A percentile compares a stretch with the other conserved stretches of the same genome.
These are phyloP conservation scores for Powellomyces hirtus DNA, from an alignment of 192 early-diverging fungal genomes.

Conservation along the genomic window DNA sequence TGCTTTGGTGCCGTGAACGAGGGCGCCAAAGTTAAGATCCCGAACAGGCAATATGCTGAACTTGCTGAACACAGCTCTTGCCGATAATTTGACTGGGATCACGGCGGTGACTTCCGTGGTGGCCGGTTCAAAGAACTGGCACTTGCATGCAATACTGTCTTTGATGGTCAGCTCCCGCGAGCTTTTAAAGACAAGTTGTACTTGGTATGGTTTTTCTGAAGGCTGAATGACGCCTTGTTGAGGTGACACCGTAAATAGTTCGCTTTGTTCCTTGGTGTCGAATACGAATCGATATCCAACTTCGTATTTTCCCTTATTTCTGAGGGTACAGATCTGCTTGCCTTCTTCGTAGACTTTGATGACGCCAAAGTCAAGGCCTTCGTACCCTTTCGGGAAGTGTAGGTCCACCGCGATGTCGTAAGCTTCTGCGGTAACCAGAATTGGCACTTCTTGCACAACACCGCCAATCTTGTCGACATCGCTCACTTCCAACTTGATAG, in stretches of 20 bases:
- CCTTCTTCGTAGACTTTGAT: slow-evolving; percentile 48
- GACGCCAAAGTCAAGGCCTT: slow-evolving; percentile 62
- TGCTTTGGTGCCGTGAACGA: slow-evolving; percentile 58
- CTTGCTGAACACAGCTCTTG: slow-evolving; percentile 56
- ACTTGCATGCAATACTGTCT: slow-evolving; percentile 48
- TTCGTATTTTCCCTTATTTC: slow-evolving; percentile 63
- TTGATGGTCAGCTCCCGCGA: slow-evolving; percentile 38
- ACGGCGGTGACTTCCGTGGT: slow-evolving; percentile 56
- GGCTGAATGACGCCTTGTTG: slow-evolving; percentile 56
- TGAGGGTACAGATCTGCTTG: slow-evolving; percentile 30
- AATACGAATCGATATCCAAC: slow-evolving; percentile 58
- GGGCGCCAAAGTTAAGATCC: slow-evolving; percentile 62
- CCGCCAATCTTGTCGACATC: slow-evolving; percentile 55
- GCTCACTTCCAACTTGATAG: slow-evolving; percentile 52
- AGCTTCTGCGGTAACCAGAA: slow-evolving; percentile 60
- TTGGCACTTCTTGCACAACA: slow-evolving; percentile 55
- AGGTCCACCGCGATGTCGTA: slow-evolving; percentile 64
- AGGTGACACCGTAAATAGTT: slow-evolving; percentile 50
- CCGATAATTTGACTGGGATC: slow-evolving; percentile 52
- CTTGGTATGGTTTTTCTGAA: slow-evolving; percentile 58
- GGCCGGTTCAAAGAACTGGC: slow-evolving; percentile 59
- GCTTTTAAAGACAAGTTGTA: slow-evolving; percentile 56
- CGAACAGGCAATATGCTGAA: slow-evolving; percentile 52
- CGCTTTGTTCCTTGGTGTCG: slow-evolving; percentile 48
- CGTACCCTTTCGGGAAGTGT: slow-evolving; percentile 62